Evolutionary conservation across 2,329 filamentous ascomycete species (phyloP).

Genomic region (Hypoxylon sp.): DNA sequence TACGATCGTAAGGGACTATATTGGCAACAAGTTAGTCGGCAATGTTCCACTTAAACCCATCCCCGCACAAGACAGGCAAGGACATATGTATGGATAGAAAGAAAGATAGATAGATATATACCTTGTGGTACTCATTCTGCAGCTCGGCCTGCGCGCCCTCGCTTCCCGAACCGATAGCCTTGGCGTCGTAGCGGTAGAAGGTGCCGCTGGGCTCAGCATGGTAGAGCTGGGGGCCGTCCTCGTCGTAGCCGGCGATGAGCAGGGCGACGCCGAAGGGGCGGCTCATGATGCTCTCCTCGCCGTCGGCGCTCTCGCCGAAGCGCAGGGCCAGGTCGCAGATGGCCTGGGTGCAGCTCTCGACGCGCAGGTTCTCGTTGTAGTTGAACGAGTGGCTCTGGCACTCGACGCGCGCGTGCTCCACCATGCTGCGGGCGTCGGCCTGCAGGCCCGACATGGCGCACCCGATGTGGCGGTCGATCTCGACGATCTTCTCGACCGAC

Average conservation of each 20-base stretch:
- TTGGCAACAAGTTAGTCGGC: neutral
- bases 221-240: slow-evolving; percentile 96
- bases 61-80: no score
- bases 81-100: no score
- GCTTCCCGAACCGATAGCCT: slow-evolving; percentile 96
- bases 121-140: slow-evolving; percentile 98
- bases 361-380: slow-evolving; percentile 92
- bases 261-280: slow-evolving; percentile 96
- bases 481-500: slow-evolving; percentile 99
- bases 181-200: slow-evolving; percentile 98
- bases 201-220: slow-evolving; percentile 98
- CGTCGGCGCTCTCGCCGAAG: slow-evolving; percentile 96
- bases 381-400: slow-evolving; percentile 97
- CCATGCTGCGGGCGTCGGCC: slow-evolving; percentile 96
- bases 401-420: slow-evolving; percentile 98
- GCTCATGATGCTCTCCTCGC: slow-evolving; percentile 98
- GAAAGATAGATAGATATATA: slow-evolving; percentile 50
- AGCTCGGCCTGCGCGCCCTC: slow-evolving; percentile 97
- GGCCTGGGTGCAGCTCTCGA: slow-evolving; percentile 98
- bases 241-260: slow-evolving; percentile 95
- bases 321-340: slow-evolving; percentile 96
- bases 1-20: slow-evolving; percentile 82
- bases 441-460: slow-evolving; percentile 99
- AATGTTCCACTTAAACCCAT: no score
- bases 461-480: slow-evolving; percentile 98